Conservation (phyloP, 2,329 filamentous ascomycete species). For the Cryphonectria japonica region DNA sequence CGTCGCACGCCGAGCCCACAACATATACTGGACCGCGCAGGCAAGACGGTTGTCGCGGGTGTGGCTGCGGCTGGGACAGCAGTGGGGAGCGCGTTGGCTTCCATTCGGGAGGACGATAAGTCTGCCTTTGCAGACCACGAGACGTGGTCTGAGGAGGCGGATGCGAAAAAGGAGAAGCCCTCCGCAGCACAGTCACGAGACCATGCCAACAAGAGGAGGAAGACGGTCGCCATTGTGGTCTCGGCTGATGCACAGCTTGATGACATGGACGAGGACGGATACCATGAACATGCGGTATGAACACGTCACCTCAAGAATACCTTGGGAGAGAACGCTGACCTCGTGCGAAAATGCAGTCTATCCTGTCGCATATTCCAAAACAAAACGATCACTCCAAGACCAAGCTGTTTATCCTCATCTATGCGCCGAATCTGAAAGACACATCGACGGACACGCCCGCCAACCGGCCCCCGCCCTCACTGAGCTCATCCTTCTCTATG, state of each 20-base stretch:
- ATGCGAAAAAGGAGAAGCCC: constrained; percentile 61
- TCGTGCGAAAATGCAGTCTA: constrained; percentile 59
- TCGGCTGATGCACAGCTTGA: constrained; percentile 73
- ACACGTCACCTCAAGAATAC: constrained; percentile 6
- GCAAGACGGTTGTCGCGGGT: constrained; percentile 78
- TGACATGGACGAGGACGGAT: constrained; percentile 60
- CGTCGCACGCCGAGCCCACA: constrained; percentile 84
- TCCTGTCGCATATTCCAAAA: constrained; percentile 85
- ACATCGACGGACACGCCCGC: constrained; percentile 56
- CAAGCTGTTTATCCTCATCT: constrained; percentile 87
- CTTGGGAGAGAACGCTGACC: neutral
- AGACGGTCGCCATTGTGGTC: constrained; percentile 85
- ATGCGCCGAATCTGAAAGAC: constrained; percentile 79
- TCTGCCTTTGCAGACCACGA: constrained; percentile 83
- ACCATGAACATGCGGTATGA: constrained; percentile 81
- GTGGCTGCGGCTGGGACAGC: constrained; percentile 82
- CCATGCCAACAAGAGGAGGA: constrained; percentile 57
- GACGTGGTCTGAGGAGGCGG: constrained; percentile 89
- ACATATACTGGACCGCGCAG: constrained; percentile 83
- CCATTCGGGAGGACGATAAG: constrained; percentile 83
- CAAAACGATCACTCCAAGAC: constrained; percentile 73
- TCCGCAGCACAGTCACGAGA: constrained; percentile 40
- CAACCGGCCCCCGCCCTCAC: constrained; percentile 65
- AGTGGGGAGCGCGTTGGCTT: constrained; percentile 79
- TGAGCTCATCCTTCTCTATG: constrained; percentile 84